Evolutionary conservation across 1,284 basidiomycete genomes (phyloP).

Genomic region (Salmacisia buchloeana): DNA sequence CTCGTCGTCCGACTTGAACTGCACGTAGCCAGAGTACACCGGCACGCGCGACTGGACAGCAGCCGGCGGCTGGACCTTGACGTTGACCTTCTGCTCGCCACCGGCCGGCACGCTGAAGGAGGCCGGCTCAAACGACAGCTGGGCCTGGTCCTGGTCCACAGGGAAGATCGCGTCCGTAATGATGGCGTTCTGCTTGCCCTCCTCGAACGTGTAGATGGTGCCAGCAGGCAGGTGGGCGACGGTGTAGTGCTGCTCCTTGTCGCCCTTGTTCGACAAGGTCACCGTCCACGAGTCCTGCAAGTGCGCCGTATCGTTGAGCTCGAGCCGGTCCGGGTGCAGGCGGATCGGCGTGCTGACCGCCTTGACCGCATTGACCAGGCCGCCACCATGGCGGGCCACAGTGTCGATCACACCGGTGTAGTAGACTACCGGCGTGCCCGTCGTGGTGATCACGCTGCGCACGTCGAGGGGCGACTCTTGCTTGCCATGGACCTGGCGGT

Average conservation of each 20-base stretch:
- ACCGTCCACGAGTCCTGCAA: slow-evolving; percentile 24
- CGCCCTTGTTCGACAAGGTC: slow-evolving; percentile 33
- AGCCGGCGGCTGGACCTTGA: not conserved
- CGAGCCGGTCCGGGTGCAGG: slow-evolving; percentile 60
- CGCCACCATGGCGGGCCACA: slow-evolving; percentile 63
- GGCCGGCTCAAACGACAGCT: not conserved
- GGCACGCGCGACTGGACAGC: too few species aligned
- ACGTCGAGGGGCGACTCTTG: slow-evolving; percentile 38
- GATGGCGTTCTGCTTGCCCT: slow-evolving; percentile 37
- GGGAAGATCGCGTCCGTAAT: slow-evolving; percentile 55
- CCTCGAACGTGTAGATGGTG: slow-evolving; percentile 54
- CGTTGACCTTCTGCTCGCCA: not conserved
- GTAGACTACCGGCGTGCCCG: slow-evolving; percentile 57
- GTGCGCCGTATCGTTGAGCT: slow-evolving; percentile 65
- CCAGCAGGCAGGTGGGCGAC: slow-evolving; percentile 34
- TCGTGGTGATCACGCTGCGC: slow-evolving; percentile 61
- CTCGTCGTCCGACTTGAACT: too few species aligned
- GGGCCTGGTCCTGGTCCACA: not conserved
- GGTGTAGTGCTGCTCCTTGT: slow-evolving; percentile 26
- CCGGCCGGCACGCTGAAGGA: not conserved
- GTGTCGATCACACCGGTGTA: slow-evolving; percentile 59
- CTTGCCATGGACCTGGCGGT: slow-evolving; percentile 58
- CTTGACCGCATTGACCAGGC: slow-evolving; percentile 62
- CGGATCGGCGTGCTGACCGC: slow-evolving; percentile 58
- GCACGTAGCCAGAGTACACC: too few species aligned